Evolutionary conservation across 2,329 filamentous ascomycete species (phyloP), one percentile per base, ranked within the genome.

Genomic region (Fusarium verticillioides): DNA sequence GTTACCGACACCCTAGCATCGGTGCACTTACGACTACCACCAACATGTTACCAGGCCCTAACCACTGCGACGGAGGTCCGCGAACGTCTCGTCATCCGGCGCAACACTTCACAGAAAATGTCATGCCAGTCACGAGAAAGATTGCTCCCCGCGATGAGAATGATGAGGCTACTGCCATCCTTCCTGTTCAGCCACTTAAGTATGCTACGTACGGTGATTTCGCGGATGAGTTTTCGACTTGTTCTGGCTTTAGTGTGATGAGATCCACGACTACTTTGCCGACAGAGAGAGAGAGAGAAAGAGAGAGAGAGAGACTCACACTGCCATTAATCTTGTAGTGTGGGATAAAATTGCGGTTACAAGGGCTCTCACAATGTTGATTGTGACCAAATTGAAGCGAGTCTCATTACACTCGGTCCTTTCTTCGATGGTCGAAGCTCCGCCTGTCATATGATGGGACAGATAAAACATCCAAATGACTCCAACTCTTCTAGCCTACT

Each of bases 401-500:
- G 13, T 23, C 0, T 7, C 21, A 19, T 19, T 23, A 18, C 16
- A 32, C 47, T 9, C 9, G 21, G 23, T 34, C 4, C 1, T 19
- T 1, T 19, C 11, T 23, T 34, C 8, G n/a, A 34, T 50, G 5
- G 4, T 13, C 11, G 19, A 50, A 5, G 21, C 8, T 23, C 7
- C n/a, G 11, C 30, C 5, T 23, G 3, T 50, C 11, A 13, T 3
- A 19, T 23, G 11, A 18, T 23, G 4, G 3, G 5, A 2, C 5
- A 23, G 4, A n/a, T 9, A 12, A 32, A n/a, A 13, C 15, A 32
- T 13, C 2, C 21, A 19, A 32, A 18, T 5, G 15, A 32, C 21
- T 3, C n/a, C 47, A 34, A 19, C 11, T 19, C 5, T 9, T 23
- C 6, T 11, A 50, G 8, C n/a, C 40, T 58, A 58, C 23, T 28